A percentile compares a stretch with the other conserved stretches of the same genome.
phyloP scores from a whole-genome alignment of 257 asterid genomes.

The Nemophila menziesii region DNA sequence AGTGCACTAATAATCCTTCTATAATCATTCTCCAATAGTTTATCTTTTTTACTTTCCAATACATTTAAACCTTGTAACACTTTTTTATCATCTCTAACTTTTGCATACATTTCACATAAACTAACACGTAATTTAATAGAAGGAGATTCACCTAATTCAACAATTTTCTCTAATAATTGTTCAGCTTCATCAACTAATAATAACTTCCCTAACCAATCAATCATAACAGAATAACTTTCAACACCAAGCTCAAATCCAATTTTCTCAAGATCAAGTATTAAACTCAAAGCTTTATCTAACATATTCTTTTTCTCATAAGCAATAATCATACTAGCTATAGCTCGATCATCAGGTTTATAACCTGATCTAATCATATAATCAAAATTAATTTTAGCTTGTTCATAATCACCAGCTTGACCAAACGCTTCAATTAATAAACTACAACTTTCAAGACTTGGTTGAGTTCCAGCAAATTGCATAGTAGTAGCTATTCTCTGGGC shows the following conservation, averaged over 20 bases:
- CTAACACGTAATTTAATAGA: constrained; percentile 55
- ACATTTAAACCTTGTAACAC: constrained; percentile 76
- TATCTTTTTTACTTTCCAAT: constrained; percentile 60
- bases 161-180: constrained; percentile 57
- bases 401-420: constrained; percentile 24
- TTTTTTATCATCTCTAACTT: constrained; percentile 52
- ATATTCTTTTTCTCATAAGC: constrained; percentile 45
- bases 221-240: constrained; percentile 49
- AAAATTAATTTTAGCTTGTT: constrained; percentile 36
- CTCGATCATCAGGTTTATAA: constrained; percentile 68
- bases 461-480: constrained; percentile 45
- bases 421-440: constrained; percentile 52
- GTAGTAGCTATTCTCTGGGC: constrained; percentile 32
- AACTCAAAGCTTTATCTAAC: constrained; percentile 49
- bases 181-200: constrained; percentile 75
- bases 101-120: constrained; percentile 69
- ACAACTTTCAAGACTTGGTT: constrained; percentile 37
- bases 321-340: constrained; percentile 50
- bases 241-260: constrained; percentile 67
- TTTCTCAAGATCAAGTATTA: constrained; percentile 59
- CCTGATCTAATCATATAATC: constrained; percentile 46
- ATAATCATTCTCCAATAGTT: constrained; percentile 38
- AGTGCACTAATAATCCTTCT: constrained; percentile 56
- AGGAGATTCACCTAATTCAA: constrained; percentile 63
- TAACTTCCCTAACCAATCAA: constrained; percentile 68